Percentiles rank a stretch among this genome's conserved stretches.
These are phyloP conservation scores for Fennellomyces sp. DNA, from an alignment of 371 early-diverging fungal genomes.

Conservation along the genomic window DNA sequence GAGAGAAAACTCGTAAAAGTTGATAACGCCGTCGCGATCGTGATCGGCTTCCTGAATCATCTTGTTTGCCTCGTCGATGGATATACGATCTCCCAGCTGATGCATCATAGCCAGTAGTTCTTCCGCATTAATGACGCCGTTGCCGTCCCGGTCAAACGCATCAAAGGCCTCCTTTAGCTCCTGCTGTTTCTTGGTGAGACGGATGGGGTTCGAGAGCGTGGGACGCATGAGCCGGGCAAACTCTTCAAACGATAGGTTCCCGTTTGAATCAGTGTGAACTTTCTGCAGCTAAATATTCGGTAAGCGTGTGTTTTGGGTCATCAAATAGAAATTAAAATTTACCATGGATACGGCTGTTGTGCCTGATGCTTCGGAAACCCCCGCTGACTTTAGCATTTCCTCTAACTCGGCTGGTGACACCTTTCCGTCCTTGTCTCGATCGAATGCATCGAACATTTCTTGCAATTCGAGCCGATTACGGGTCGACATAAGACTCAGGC, in stretches of 20 bases:
- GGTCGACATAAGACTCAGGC: slow-evolving; percentile 36
- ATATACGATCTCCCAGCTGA: slow-evolving; percentile 41
- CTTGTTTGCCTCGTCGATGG: slow-evolving; percentile 32
- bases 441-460: slow-evolving; percentile 41
- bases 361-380: slow-evolving; percentile 14
- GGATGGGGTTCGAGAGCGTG: slow-evolving; percentile 34
- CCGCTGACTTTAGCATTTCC: slow-evolving; percentile 35
- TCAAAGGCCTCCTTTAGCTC: slow-evolving; percentile 49
- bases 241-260: slow-evolving; percentile 38
- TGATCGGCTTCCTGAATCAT: slow-evolving; percentile 46
- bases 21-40: slow-evolving; percentile 44
- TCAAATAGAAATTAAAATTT: slow-evolving; percentile 6
- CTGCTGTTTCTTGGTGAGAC: slow-evolving; percentile 32
- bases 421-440: slow-evolving; percentile 40
- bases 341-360: slow-evolving; percentile 28
- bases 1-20: slow-evolving; percentile 37
- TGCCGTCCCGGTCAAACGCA: slow-evolving; percentile 47
- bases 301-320: too few species aligned
- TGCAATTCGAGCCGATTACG: slow-evolving; percentile 36
- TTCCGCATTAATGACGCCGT: slow-evolving; percentile 37
- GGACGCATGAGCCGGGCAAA: slow-evolving; percentile 48
- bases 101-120: slow-evolving; percentile 53
- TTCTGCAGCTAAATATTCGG: slow-evolving; percentile 15
- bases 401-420: slow-evolving; percentile 31
- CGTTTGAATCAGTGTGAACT: slow-evolving; percentile 19